phyloP scores from a whole-genome alignment of 164 flowering plant species.

The Macadamia tetraphylla region DNA sequence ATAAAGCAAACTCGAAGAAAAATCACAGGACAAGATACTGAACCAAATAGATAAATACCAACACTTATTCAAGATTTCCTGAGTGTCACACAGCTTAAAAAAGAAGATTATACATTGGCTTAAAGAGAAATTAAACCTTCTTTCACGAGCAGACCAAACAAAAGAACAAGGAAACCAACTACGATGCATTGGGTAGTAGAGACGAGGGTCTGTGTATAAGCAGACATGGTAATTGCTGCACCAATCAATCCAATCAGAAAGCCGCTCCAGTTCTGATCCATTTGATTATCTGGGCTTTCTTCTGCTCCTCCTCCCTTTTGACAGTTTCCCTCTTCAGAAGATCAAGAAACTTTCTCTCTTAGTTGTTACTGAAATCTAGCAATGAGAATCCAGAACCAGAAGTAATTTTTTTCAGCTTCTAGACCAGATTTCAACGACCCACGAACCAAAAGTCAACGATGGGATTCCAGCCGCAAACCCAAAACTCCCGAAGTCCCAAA shows the following conservation, averaged over 20 bases:
- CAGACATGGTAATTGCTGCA: conserved; percentile 51
- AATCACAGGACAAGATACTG: neutral
- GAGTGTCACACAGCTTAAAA: neutral
- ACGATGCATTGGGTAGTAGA: conserved; percentile 52
- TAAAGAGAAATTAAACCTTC: conserved; percentile 55
- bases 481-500: too few relatives aligned
- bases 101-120: neutral
- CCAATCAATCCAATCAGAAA: conserved; percentile 61
- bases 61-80: neutral
- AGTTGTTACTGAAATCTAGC: too few relatives aligned
- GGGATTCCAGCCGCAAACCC: too few relatives aligned
- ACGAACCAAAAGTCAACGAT: too few relatives aligned
- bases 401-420: too few relatives aligned
- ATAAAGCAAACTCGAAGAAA: too few relatives aligned
- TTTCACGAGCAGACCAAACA: conserved; percentile 54
- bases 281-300: neutral
- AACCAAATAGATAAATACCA: neutral
- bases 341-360: too few relatives aligned
- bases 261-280: conserved; percentile 44
- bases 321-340: too few relatives aligned
- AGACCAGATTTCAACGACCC: too few relatives aligned
- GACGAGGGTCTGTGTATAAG: conserved; percentile 55
- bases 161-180: conserved; percentile 51
- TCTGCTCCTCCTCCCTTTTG: neutral
- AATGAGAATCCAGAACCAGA: neutral